A percentile compares a stretch with the other conserved stretches of the same genome.
Evolutionary conservation across 2,329 filamentous ascomycete genomes (phyloP).

Genomic region (Arachnomyces sp.): DNA sequence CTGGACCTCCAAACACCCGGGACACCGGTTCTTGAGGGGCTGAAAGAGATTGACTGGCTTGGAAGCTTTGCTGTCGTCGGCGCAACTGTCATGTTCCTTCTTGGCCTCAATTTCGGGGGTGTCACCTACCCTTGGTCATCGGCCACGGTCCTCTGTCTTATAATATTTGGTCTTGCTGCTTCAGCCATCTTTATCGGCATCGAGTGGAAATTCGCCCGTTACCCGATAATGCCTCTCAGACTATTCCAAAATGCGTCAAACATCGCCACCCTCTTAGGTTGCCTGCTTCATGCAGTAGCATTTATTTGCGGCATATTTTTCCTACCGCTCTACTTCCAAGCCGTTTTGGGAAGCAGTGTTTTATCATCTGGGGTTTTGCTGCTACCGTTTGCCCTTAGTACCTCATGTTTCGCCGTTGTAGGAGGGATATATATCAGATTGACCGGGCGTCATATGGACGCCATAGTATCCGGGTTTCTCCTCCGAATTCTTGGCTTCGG

Average conservation of each 20-base stretch:
- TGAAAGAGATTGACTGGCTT: slow-evolving; percentile 58
- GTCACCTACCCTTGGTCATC: slow-evolving; percentile 68
- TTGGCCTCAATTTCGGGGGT: slow-evolving; percentile 80
- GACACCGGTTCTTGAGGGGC: slow-evolving; percentile 49
- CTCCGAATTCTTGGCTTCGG: slow-evolving; percentile 60
- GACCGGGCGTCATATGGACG: slow-evolving; percentile 57
- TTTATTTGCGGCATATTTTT: slow-evolving; percentile 76
- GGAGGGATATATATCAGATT: slow-evolving; percentile 66
- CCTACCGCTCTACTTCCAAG: slow-evolving; percentile 78
- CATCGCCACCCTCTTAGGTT: slow-evolving; percentile 56
- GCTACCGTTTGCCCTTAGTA: slow-evolving; percentile 60
- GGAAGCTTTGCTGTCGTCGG: slow-evolving; percentile 61
- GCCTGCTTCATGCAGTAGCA: slow-evolving; percentile 66
- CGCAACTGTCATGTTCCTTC: slow-evolving; percentile 75
- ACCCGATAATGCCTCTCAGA: slow-evolving; percentile 68
- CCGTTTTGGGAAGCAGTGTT: slow-evolving; percentile 60
- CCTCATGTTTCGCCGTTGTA: slow-evolving; percentile 55
- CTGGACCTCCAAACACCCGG: slow-evolving; percentile 55
- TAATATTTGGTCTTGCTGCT: slow-evolving; percentile 62
- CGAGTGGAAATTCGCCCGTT: slow-evolving; percentile 66
- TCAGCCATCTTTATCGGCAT: slow-evolving; percentile 61
- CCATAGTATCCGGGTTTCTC: slow-evolving; percentile 53
- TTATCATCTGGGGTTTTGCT: slow-evolving; percentile 68
- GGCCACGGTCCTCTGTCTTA: slow-evolving; percentile 65
- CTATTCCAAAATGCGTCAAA: slow-evolving; percentile 63